These are phyloP conservation scores for Arachis hypogaea DNA, from an alignment of 306 rosid species.

Conservation along the genomic window DNA sequence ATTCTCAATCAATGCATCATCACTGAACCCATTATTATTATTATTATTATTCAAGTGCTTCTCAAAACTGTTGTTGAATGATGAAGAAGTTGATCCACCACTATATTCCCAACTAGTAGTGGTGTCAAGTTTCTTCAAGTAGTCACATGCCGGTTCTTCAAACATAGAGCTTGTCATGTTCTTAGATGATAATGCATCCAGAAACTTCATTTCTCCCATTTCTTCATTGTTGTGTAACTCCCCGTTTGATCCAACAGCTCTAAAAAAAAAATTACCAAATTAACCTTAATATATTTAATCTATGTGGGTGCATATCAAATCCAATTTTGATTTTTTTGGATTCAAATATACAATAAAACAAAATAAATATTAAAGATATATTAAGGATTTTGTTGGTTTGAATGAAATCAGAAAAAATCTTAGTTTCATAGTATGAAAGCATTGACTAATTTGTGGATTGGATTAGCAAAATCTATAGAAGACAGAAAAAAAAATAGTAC, in stretches of 20 bases:
- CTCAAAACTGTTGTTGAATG: slow-evolving; percentile 47
- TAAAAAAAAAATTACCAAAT: slow-evolving; percentile 6
- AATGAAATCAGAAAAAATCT: slow-evolving; percentile 12
- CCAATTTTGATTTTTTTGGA: slow-evolving; percentile 1
- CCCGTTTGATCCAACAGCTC: slow-evolving; percentile 67
- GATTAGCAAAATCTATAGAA: slow-evolving; percentile 20
- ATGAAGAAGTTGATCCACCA: slow-evolving; percentile 42
- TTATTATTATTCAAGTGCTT: slow-evolving; percentile 41
- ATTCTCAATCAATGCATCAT: slow-evolving; percentile 48
- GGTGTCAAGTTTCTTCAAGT: slow-evolving; percentile 77
- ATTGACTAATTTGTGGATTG: background rate
- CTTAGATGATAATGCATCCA: slow-evolving; percentile 68
- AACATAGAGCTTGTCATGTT: slow-evolving; percentile 51
- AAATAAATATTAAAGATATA: background rate
- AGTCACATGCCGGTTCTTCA: slow-evolving; percentile 79
- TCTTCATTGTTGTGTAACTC: slow-evolving; percentile 56
- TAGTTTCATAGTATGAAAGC: slow-evolving; percentile 27
- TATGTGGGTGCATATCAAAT: background rate
- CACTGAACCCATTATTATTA: slow-evolving; percentile 44
- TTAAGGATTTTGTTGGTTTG: background rate
- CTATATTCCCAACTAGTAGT: slow-evolving; percentile 56
- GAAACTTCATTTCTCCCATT: slow-evolving; percentile 60
- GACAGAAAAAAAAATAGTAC: slow-evolving; percentile 8
- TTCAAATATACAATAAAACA: slow-evolving; percentile 1
- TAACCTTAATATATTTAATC: background rate